Evolutionary conservation across 306 rosid species (phyloP), one percentile per base, ranked within the genome.

Genomic region (cucumber (Cucumis sativus)): DNA sequence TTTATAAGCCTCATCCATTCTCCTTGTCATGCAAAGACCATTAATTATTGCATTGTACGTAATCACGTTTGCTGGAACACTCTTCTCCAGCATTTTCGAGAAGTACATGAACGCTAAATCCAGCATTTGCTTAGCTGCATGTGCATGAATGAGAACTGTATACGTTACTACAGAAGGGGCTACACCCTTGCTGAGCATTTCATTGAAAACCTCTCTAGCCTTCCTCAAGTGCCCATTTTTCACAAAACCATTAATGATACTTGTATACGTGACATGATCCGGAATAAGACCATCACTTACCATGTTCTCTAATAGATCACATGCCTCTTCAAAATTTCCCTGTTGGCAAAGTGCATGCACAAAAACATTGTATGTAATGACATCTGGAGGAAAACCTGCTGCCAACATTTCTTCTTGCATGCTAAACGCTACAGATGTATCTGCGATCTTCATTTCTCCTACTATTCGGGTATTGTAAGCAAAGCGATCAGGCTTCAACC

Each of bases 11-110:
- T 78, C 87, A 25, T 80, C 84, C 81, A 89, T 73, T 79, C 84
- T 85, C 77, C 84, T 80, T 76, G 23, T 80, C 85, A 82, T 86
- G 89, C 96, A 88, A 76, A 90, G 82, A 71, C 96, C 98, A 77
- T 92, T 86, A 75, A 90, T 90, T 78, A 90, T 81, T 33, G 92
- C 91, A 84, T 92, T 92, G 88, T 86, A 92, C 64, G 98, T 92
- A 60, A 90, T 85, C 80, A 90, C 98, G 79, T 92, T 90, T 43
- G 98, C 92, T 41, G 65, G 73, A 78, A 92, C 69, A 64, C 86
- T 89, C 75, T 83, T 89, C 86, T 85, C 85, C 37, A 80, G 86
- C 98, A 92, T 92, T 83, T 86, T 88, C 39, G 79, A 79, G 49
- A 90, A 90, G 81, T 84, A 88, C 88, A 64, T 82, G 71, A 75